Evolutionary conservation across 2,329 filamentous ascomycete species (phyloP), one percentile per base, ranked within the genome.

Genomic region (Pleomassaria siparia): DNA sequence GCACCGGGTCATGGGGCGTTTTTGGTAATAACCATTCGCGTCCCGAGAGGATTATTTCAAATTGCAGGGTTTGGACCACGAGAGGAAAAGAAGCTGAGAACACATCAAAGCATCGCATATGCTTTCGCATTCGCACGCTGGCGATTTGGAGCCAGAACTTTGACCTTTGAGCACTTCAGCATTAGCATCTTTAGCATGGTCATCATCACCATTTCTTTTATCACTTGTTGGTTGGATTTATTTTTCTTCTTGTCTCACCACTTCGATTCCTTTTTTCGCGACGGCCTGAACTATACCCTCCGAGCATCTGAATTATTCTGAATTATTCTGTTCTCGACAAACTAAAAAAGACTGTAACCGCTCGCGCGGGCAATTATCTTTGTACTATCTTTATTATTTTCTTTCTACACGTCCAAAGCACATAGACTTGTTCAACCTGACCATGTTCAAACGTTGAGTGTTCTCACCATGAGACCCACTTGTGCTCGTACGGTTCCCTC

Each of bases 271-370:
- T 36, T 46, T 49, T 51, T 40, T n/a, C n/a, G 50, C 58, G 48
- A 60, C 60, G 59, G 58, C 55, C 53, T 58, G 44, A n/a, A 59
- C 55, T 66, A 67, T 71, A 67, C 66, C 66, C 64, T 51, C 46
- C 44, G 33, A 53, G 46, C 44, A 49, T 47, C 32, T 30, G 39
- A 43, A 22, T 28, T 4, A 28, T 39, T 47, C 32, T 30, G 39
- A 43, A 22, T 28, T 4, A 28, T 39, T 47, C 33, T 53, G 47
- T 58, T 52, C 56, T 58, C 52, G 32, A 47, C 42, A 59, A 53
- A 44, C 32, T 47, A 55, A 62, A 68, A 64, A 70, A 71, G 68
- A 71, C 61, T 69, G 66, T 70, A 67, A 62, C 68, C 64, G 69
- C 69, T 70, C 69, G 56, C 69, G 68, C 69, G 68, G 69, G 63